A percentile compares a stretch with the other conserved stretches of the same genome.
Conservation (phyloP, 345 rosid species). For the Citrus trifoliata region DNA sequence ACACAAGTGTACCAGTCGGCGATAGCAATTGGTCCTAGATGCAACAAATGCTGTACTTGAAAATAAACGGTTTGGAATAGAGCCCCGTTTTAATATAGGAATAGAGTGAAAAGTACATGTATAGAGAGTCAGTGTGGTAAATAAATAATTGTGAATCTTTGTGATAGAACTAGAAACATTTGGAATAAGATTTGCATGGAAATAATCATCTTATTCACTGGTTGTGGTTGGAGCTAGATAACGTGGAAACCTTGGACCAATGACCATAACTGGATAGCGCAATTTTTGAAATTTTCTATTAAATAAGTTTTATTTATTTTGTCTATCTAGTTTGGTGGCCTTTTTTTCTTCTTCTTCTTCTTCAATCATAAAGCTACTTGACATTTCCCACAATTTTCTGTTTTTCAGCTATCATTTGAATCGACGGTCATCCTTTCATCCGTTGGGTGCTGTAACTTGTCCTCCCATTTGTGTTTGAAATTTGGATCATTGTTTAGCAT, state of each 20-base stretch:
- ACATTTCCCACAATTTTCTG: neutral
- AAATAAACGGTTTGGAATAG: neutral
- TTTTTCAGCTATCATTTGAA: conserved; percentile 14
- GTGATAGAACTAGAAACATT: neutral
- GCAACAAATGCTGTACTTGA: neutral
- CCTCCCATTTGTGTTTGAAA: neutral
- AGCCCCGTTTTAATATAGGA: neutral
- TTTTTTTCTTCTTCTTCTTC: neutral
- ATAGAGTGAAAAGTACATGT: neutral
- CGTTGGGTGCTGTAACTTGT: conserved; percentile 24
- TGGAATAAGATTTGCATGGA: neutral
- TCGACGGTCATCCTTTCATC: conserved; percentile 10
- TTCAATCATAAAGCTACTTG: neutral
- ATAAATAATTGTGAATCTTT: neutral
- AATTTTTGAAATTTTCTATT: conserved; percentile 7
- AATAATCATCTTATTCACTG: neutral
- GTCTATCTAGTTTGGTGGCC: neutral
- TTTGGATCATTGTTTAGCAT: conserved; percentile 17
- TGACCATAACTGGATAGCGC: conserved; percentile 22
- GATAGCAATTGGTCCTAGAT: neutral
- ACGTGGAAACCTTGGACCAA: conserved; percentile 1
- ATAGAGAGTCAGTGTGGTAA: neutral
- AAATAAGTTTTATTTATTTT: neutral
- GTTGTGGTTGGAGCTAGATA: conserved; percentile 14
- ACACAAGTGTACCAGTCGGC: neutral